A percentile compares a stretch with the other conserved stretches of the same genome.
Evolutionary conservation across 2,329 filamentous ascomycete species (phyloP).

Genomic region (Fusarium poae): DNA sequence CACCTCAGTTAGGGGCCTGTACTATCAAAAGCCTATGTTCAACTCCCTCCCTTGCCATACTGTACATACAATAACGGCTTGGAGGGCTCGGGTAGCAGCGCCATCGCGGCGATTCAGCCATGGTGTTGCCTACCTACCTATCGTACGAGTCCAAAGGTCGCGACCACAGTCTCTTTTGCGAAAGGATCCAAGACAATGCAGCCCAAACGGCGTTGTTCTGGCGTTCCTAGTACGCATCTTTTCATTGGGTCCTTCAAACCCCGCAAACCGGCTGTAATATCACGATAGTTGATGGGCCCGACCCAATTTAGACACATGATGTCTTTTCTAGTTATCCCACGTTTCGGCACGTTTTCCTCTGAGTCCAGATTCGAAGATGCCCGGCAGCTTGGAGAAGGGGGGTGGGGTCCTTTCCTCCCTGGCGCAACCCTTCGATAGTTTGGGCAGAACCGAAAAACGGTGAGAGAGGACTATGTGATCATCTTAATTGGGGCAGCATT

Average conservation of each 20-base stretch:
- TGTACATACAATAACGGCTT: constrained; percentile 38
- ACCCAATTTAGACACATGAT: constrained; percentile 15
- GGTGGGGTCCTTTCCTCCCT: constrained; percentile 26
- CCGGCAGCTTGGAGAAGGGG: constrained; percentile 35
- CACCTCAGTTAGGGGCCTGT: constrained; percentile 28
- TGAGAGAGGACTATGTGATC: constrained; percentile 40
- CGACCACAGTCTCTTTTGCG: constrained; percentile 36
- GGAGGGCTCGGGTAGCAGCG: constrained; percentile 26
- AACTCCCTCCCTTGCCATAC: constrained; percentile 34
- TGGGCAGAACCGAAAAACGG: constrained; percentile 37
- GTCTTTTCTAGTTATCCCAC: constrained; percentile 12
- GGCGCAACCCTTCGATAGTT: constrained; percentile 34
- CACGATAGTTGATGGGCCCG: constrained; percentile 23
- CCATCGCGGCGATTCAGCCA: constrained; percentile 27
- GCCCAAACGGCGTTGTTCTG: constrained; percentile 21
- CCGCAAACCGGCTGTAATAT: constrained; percentile 24
- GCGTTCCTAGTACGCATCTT: constrained; percentile 12
- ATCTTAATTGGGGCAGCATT: constrained; percentile 33
- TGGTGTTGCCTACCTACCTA: constrained; percentile 37
- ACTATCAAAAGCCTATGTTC: constrained; percentile 26
- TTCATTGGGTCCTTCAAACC: constrained; percentile 16
- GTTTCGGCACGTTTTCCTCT: constrained; percentile 5
- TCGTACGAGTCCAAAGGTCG: constrained; percentile 45
- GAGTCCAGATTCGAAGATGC: constrained; percentile 42
- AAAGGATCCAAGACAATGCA: constrained; percentile 28